phyloP scores from a whole-genome alignment of 2,329 filamentous ascomycete genomes.

The Kalmusia sp. region DNA sequence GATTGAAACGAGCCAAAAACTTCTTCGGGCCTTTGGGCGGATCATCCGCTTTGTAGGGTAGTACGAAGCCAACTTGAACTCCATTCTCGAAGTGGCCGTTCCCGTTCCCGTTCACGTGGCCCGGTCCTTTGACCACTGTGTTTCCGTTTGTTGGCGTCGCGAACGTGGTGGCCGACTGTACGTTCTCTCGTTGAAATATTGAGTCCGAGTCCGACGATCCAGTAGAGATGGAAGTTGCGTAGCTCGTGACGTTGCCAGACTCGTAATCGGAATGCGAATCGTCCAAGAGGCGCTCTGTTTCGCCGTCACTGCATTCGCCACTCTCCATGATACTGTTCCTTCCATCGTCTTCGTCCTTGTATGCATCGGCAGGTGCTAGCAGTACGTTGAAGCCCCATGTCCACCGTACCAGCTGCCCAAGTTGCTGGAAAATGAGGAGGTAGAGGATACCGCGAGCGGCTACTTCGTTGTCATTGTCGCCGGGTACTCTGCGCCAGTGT shows the following conservation, averaged over 20 bases:
- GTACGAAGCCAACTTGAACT: slow-evolving; percentile 59
- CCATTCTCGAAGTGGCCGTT: slow-evolving; percentile 35
- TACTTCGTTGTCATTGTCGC: slow-evolving; percentile 95
- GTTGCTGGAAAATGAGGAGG: slow-evolving; percentile 94
- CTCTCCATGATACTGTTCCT: slow-evolving; percentile 50
- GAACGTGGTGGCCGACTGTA: slow-evolving; percentile 38
- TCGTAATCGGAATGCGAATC: slow-evolving; percentile 55
- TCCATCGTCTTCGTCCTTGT: slow-evolving; percentile 66
- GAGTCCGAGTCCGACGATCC: slow-evolving; percentile 37
- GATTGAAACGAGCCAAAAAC: slow-evolving; percentile 38
- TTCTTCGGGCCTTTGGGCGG: slow-evolving; percentile 43
- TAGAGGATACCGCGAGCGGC: slow-evolving; percentile 93
- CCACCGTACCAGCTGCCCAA: slow-evolving; percentile 94
- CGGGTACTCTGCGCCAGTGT: slow-evolving; percentile 90
- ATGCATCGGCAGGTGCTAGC: slow-evolving; percentile 81
- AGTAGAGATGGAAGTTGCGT: slow-evolving; percentile 35
- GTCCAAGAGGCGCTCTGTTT: slow-evolving; percentile 48
- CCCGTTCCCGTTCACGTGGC: slow-evolving; percentile 46
- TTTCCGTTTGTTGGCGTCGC: slow-evolving; percentile 59
- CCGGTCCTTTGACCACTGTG: slow-evolving; percentile 46
- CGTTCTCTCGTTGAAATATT: slow-evolving; percentile 36
- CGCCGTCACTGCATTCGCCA: slow-evolving; percentile 63
- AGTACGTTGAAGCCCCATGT: slow-evolving; percentile 97
- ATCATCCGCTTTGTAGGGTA: slow-evolving; percentile 40
- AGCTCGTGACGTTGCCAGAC: slow-evolving; percentile 52